These are phyloP conservation scores for Naganishia vaughanmartiniae DNA, from an alignment of 768 basidiomycete species.

Conservation along the genomic window DNA sequence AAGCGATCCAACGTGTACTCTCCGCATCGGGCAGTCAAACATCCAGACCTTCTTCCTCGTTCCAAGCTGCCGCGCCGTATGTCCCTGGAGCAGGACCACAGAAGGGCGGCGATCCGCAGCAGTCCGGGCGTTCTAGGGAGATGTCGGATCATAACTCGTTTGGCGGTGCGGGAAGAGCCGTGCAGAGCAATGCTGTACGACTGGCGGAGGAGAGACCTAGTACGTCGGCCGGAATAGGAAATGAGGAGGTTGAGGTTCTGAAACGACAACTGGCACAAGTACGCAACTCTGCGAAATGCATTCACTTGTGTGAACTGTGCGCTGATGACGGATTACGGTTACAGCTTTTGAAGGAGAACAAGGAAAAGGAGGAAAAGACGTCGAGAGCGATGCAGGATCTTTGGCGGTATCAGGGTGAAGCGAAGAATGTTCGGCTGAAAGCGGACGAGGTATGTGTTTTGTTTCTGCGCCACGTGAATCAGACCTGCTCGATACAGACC, in stretches of 20 bases:
- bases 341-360: slow-evolving; percentile 61
- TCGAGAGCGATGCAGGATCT: slow-evolving; percentile 59
- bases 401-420: slow-evolving; percentile 68
- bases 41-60: neutral
- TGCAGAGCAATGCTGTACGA: neutral
- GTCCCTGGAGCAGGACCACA: too few species aligned
- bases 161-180: neutral
- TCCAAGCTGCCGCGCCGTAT: neutral
- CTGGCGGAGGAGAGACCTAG: slow-evolving; percentile 54
- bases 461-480: neutral
- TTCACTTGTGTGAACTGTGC: neutral
- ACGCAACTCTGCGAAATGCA: neutral
- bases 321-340: neutral
- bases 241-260: slow-evolving; percentile 63
- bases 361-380: slow-evolving; percentile 56
- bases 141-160: neutral
- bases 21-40: neutral
- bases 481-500: slow-evolving; percentile 10
- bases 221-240: slow-evolving; percentile 66
- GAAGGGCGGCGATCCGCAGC: too few species aligned
- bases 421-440: slow-evolving; percentile 63
- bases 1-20: slow-evolving; percentile 53
- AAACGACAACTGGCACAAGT: slow-evolving; percentile 51
- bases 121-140: neutral
- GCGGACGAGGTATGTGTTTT: slow-evolving; percentile 62